Evolutionary conservation across 306 rosid genomes (phyloP).

Genomic region (Macrotyloma uniflorum): DNA sequence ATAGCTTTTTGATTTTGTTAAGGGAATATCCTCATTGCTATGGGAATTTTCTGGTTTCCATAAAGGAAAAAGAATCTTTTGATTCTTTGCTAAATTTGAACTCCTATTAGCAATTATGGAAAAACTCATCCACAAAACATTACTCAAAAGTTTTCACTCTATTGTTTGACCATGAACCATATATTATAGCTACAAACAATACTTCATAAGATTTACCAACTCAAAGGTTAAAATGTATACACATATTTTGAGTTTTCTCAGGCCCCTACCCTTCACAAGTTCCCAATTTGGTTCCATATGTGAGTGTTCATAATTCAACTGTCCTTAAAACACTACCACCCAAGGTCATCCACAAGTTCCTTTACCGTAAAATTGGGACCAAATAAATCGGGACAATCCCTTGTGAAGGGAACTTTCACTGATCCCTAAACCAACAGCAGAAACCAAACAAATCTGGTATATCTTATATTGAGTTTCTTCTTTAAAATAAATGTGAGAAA

Average conservation of each 20-base stretch:
- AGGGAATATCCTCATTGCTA: too few relatives aligned
- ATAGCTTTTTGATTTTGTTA: too few relatives aligned
- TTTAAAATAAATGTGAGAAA: slow-evolving; percentile 17
- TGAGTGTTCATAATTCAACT: slow-evolving; percentile 31
- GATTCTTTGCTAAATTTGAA: not conserved
- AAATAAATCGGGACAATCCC: slow-evolving; percentile 46
- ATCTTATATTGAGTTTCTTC: slow-evolving; percentile 28
- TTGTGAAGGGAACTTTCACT: slow-evolving; percentile 45
- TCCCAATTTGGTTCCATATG: slow-evolving; percentile 20
- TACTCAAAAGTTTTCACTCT: too few relatives aligned
- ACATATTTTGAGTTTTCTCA: not conserved
- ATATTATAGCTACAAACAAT: not conserved
- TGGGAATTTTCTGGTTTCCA: too few relatives aligned
- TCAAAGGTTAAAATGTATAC: not conserved
- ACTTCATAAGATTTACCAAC: not conserved
- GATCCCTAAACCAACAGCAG: slow-evolving; percentile 47
- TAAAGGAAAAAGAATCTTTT: not conserved
- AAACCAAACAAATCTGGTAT: slow-evolving; percentile 44
- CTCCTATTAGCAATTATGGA: not conserved
- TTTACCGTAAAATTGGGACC: slow-evolving; percentile 38
- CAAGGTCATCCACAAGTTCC: slow-evolving; percentile 32
- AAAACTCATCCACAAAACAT: not conserved
- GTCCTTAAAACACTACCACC: slow-evolving; percentile 21
- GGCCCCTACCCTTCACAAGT: slow-evolving; percentile 20
- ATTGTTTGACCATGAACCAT: too few relatives aligned